Evolutionary conservation across 2,329 filamentous ascomycete genomes (phyloP), one percentile per base, ranked within the genome.

Genomic region (Penicillium sumatraense): DNA sequence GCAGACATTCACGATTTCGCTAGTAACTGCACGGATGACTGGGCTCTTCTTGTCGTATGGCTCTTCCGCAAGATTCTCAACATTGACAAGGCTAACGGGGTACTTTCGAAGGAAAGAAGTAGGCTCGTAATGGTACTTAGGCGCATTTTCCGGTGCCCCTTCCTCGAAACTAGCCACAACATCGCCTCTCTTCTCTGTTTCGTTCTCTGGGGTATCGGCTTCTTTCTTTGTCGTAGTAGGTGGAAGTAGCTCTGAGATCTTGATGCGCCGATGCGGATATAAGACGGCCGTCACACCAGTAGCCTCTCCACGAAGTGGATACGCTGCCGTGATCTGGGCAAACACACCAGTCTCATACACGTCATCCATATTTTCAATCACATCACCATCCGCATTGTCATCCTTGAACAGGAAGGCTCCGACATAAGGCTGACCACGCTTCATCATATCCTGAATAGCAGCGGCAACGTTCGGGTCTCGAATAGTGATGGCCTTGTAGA

Each of bases 401-500:
- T 99, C 93, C 76, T 98, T 98, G 80, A 98, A 92, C 68, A 99
- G 76, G 77, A 99, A 99, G 3, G 93, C 93, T 59, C 95, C 95
- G 36, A 99, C 91, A 68, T 99, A 99, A 21, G 93, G 96, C 74
- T 99, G 96, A 0, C 95, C 95, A 49, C 93, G 85, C 81, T 96
- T 96, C 72, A 98, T 91, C 83, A 96, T 95, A 71, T 99, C 96
- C 55, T 93, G 89, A 63, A 99, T 96, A 20, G 95, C 95, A 35
- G 88, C 87, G 13, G 93, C 89, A 31, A 99, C 95, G 65, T 95
- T 90, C 16, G 90, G 90, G 69, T 99, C 92, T 71, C 91, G 89
- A 64, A 99, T 96, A 3, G 93, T 99, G 64, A 99, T 95, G 9
- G 95, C 93, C 77, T 99, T 99, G 80, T 99, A 99, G 76, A 98